phyloP scores from a whole-genome alignment of 2,329 filamentous ascomycete genomes.

The Talaromyces amestolkiae region DNA sequence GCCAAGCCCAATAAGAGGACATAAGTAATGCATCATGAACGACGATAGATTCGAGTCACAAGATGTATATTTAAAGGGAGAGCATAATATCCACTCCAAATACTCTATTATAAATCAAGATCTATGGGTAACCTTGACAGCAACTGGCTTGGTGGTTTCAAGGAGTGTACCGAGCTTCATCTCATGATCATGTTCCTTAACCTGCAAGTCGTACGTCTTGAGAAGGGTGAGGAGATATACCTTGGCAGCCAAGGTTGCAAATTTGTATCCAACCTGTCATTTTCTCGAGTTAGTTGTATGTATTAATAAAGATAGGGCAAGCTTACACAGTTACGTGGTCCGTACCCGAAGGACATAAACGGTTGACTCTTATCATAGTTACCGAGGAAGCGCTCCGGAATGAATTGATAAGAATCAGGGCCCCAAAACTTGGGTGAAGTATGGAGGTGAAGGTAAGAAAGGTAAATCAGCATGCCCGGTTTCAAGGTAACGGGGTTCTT shows the following conservation, averaged over 20 bases:
- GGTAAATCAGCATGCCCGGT: slow-evolving; percentile 14
- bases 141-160: slow-evolving; percentile 12
- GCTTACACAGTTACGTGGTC: slow-evolving; percentile 15
- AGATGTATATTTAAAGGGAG: no score
- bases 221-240: slow-evolving; percentile 8
- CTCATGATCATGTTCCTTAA: slow-evolving; percentile 15
- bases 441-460: slow-evolving; percentile 11
- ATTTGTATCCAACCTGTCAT: slow-evolving; percentile 13
- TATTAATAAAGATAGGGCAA: no score
- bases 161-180: slow-evolving; percentile 14
- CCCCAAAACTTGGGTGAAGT: slow-evolving; percentile 10
- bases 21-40: no score
- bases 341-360: slow-evolving; percentile 16
- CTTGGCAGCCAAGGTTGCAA: slow-evolving; percentile 8
- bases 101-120: neutral
- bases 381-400: slow-evolving; percentile 11
- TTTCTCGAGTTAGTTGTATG: no score
- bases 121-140: slow-evolving; percentile 5
- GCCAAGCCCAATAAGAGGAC: neutral
- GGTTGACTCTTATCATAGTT: slow-evolving; percentile 9
- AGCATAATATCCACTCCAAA: neutral
- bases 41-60: no score
- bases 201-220: slow-evolving; percentile 10
- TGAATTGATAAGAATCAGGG: slow-evolving; percentile 1
- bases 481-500: slow-evolving; percentile 7